Base-by-base conservation (phyloP, 306 rosid genomes). In the Psophocarpus tetragonolobus region DNA sequence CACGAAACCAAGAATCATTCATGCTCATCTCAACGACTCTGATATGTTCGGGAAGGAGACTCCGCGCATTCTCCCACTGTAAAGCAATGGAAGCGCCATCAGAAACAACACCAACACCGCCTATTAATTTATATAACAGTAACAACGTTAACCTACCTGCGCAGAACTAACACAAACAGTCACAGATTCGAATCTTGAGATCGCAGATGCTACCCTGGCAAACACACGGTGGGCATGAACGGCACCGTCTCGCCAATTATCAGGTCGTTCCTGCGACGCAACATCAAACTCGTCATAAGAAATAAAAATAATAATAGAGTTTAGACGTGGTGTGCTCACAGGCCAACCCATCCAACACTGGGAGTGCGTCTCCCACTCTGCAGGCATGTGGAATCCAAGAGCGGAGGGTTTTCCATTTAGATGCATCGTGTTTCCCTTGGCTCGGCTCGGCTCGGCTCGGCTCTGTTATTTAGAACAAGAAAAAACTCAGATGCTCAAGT, bases 271-370 rank as follows among this genome's bases (percentile, higher is more conserved):
- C 97, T 95, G 78, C 60, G 60, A 87, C 74, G 60, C 79, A 14
- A 54, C 76, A 78, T 2, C 24, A 84, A 33, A 8, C 9, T 15
- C 30, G 47, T 38, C 29, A 38, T 4, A 5, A 20, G 20, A 11
- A 27, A 18, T 2, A 44, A 12, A 5, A 63, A 36, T 9, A 3
- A 17, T 7, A 17, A 17, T 10, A 17, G 39, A 30, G 78, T 13
- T 4, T 29, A 74, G 33, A 45, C 30, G 14, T 5, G 6, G 23
- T 12, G 4, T 9, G 83, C 97, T 87, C 71, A 94, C 97, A n/a
- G 97, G 99, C 99, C 99, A 92, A 70, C 97, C 99, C 47, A 95
- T 82, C 99, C 99, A 95, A 73, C 93, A 87, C 47, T 85, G 91
- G 2, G 97, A 57, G 56, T 95, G 97, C 32, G 83, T 84, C 82